Base-by-base conservation (phyloP, 371 early-diverging fungal genomes). In the Mortierella sp. region DNA sequence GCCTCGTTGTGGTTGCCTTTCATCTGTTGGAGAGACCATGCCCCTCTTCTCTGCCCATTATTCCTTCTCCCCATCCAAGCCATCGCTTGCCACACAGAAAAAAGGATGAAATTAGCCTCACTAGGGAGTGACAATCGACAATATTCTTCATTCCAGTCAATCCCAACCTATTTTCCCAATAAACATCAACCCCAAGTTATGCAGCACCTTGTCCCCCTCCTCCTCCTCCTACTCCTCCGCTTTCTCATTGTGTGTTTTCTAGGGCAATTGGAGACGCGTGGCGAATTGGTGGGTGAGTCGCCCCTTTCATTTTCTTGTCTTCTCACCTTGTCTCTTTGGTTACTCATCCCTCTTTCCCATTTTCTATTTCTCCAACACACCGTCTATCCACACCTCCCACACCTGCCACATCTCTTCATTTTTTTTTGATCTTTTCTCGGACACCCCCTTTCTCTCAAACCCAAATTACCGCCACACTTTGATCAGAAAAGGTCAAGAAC, bases 221-320 rank as follows among this genome's bases (percentile, higher is more conserved):
- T 0, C 24, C 11, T 2, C 2, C 35, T 2, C n/a, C n/a, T n/a
- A n/a, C n/a, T n/a, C n/a, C n/a, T n/a, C n/a, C 12, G 4, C 14
- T 8, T 8, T 29, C 63, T 29, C 35, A 6, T n/a, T n/a, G 8
- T 29, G 29, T 58, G 7, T 27, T 32, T 63, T 65, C 38, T 65
- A 65, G 65, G 38, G 38, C 38, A 65, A 77, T 71, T 77, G 71
- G 58, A 55, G 43, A 77, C 71, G 71, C 72, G 58, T 55, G 43
- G 38, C 24, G 43, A 14, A 12, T 1, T 12, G 32, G 35, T 51
- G 51, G 0, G 14, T 32, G 32, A 16, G 56, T 2, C 3, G 32
- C 2, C 12, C 5, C 55, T 35, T 32, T 43, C 63, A 21, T 18
- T 71, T 71, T 32, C 16, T 35, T 55, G 32, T 48, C 32, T 56